These are phyloP conservation scores for Starmerella scarabaei DNA, from an alignment of 805 yeast species.

Conservation along the genomic window DNA sequence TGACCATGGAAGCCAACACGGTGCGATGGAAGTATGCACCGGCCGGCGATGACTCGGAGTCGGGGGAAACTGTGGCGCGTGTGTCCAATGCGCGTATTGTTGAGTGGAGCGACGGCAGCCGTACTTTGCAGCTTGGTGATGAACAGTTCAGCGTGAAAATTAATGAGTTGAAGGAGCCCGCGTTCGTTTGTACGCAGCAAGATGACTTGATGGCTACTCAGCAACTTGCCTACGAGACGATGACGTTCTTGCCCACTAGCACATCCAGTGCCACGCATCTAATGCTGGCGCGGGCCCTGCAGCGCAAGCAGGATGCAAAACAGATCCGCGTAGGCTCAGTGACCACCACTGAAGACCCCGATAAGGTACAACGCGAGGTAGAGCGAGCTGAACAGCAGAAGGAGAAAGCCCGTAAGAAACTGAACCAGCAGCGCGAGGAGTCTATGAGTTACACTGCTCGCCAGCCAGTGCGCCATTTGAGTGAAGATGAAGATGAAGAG, in stretches of 20 bases:
- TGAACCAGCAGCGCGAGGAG: constrained; percentile 28
- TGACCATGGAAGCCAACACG: constrained; percentile 55
- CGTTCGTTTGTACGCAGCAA: constrained; percentile 57
- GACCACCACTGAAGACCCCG: constrained; percentile 35
- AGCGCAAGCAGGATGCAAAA: constrained; percentile 23
- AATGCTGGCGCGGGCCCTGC: constrained; percentile 43
- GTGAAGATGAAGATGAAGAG: constrained; percentile 1
- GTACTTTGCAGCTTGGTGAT: constrained; percentile 72
- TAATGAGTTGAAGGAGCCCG: constrained; percentile 38
- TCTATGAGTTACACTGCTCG: constrained; percentile 6
- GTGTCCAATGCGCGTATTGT: constrained; percentile 83
- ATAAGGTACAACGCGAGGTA: constrained; percentile 32
- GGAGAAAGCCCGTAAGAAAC: constrained; percentile 31
- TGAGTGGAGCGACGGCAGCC: constrained; percentile 88
- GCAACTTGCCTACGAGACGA: constrained; percentile 46
- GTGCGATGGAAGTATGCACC: constrained; percentile 82
- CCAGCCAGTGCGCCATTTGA: constrained; percentile 5
- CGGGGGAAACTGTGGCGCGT: constrained; percentile 47
- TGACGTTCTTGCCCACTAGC: constrained; percentile 79
- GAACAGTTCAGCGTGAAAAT: constrained; percentile 66
- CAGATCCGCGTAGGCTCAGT: constrained; percentile 27
- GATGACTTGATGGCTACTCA: constrained; percentile 58
- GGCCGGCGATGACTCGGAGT: constrained; percentile 31
- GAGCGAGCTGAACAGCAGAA: constrained; percentile 30
- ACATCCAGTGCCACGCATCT: constrained; percentile 75